Base-by-base conservation (phyloP, 169 alveolate genomes). In the Sarcocystis neurona region DNA sequence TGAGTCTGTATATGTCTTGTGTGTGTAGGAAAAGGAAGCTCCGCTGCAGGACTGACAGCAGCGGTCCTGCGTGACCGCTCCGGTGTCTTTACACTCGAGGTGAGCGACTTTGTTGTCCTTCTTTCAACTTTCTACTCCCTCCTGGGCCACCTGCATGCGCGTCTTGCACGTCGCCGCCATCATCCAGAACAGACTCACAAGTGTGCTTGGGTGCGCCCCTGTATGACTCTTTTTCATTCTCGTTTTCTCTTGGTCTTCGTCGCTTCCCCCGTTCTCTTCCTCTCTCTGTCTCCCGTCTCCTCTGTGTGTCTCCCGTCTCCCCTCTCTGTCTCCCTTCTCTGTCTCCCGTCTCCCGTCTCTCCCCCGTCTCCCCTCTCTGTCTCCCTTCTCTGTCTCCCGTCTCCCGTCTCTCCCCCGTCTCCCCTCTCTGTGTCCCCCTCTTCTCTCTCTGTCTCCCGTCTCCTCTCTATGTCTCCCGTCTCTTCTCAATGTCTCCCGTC, bases 31-130 rank as follows among this genome's bases (percentile, higher is more conserved):
- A 99, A 99, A 93, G 99, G 99, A 18, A 97, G 99, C 87, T 96
- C 99, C 84, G 99, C 99, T 20, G 99, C 99, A 30, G 99, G 99
- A 89, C 96, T 99, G 43, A 99, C 99, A 2, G 99, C 99, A 3
- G 98, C 99, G 63, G 98, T 99, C n/a, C 96, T 98, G 72, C 68
- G 93, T 0, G 96, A 98, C 43, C 90, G 97, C 37, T 92, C 95
- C 85, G 98, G 99, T 18, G 98, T 97, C 88, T 98, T 98, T 91
- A 97, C 99, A 77, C 94, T 99, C 78, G 99, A 99, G 94, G 99
- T 87, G 30, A 0, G 87, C 43, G 41, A 63, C 60, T 48, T 6
- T 6, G 60, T 6, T 48, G 23, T 12, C 66, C 23, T 53, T 23
- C 23, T 53, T 23, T 53, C 66, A 53, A 23, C 12, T 23, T 23